Evolutionary conservation across 2,329 filamentous ascomycete species (phyloP).

Genomic region (Juglanconis oblonga): DNA sequence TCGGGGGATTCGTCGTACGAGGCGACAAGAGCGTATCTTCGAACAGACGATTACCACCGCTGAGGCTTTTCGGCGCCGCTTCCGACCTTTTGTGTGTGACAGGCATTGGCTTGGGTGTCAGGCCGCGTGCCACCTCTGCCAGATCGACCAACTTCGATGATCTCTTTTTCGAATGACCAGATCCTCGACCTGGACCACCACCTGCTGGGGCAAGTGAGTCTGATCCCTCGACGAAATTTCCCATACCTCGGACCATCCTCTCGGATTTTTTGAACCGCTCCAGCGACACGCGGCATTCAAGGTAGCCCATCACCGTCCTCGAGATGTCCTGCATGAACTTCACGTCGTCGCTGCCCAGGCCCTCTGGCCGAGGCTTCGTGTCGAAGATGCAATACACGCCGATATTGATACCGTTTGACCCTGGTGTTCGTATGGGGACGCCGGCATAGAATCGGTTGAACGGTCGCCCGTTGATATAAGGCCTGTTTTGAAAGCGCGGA

Average conservation of each 20-base stretch:
- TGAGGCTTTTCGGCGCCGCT: not conserved
- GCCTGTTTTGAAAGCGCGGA: slow-evolving; percentile 26
- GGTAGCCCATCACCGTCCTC: slow-evolving; percentile 32
- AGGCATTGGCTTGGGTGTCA: not conserved
- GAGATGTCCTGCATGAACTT: slow-evolving; percentile 26
- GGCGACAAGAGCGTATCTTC: not conserved
- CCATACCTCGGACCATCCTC: slow-evolving; percentile 35
- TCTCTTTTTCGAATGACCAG: slow-evolving; percentile 2
- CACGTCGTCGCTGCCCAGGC: slow-evolving; percentile 26
- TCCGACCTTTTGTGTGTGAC: not conserved
- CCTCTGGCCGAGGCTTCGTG: slow-evolving; percentile 22
- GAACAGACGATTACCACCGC: not conserved
- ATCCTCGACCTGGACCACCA: not conserved
- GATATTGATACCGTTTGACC: slow-evolving; percentile 36
- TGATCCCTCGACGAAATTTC: slow-evolving; percentile 33
- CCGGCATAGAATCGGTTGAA: slow-evolving; percentile 37
- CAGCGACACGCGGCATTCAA: slow-evolving; percentile 30
- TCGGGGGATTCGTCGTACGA: not conserved
- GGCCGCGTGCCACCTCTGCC: not conserved
- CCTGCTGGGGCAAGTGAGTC: slow-evolving; percentile 3
- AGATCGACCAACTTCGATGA: not conserved
- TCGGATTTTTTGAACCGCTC: slow-evolving; percentile 29
- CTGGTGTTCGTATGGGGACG: slow-evolving; percentile 36
- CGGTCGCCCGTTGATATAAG: slow-evolving; percentile 23
- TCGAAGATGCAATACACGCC: slow-evolving; percentile 37